phyloP scores from a whole-genome alignment of 257 asterid species.

The Ocimum tenuiflorum region DNA sequence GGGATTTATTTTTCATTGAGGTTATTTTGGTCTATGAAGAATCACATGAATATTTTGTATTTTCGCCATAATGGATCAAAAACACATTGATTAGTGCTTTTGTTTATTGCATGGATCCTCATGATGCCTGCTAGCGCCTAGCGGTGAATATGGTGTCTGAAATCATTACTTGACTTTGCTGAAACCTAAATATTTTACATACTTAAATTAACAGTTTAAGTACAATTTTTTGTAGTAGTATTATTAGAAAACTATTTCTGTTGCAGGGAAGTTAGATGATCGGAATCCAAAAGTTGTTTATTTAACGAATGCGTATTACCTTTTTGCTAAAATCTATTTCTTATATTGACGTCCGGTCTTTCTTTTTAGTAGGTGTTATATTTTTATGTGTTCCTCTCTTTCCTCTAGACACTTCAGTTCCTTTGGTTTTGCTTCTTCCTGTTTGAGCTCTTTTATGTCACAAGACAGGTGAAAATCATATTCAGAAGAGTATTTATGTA shows the following conservation, averaged over 20 bases:
- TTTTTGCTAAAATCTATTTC: background rate
- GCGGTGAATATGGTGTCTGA: constrained; percentile 32
- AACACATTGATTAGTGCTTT: constrained; percentile 36
- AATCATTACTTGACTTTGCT: constrained; percentile 35
- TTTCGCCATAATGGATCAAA: constrained; percentile 42
- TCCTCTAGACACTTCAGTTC: background rate
- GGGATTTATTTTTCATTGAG: constrained; percentile 15
- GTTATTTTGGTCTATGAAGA: constrained; percentile 38
- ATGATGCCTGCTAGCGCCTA: constrained; percentile 38
- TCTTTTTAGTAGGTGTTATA: background rate
- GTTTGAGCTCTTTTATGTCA: constrained; percentile 1
- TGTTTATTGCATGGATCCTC: constrained; percentile 30
- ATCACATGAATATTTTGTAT: constrained; percentile 21
- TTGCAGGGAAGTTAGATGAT: constrained; percentile 15
- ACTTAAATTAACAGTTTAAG: constrained; percentile 17
- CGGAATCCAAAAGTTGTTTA: constrained; percentile 12
- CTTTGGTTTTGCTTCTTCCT: background rate
- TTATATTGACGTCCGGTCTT: background rate
- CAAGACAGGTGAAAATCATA: constrained; percentile 15
- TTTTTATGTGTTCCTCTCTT: background rate
- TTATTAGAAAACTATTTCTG: constrained; percentile 13
- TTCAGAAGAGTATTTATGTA: too few species aligned
- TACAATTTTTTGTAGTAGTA: constrained; percentile 13
- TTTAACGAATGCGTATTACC: background rate
- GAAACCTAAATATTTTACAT: constrained; percentile 18